These are phyloP conservation scores for Tulasnella sp. DNA, from an alignment of 768 basidiomycete species.

Conservation along the genomic window DNA sequence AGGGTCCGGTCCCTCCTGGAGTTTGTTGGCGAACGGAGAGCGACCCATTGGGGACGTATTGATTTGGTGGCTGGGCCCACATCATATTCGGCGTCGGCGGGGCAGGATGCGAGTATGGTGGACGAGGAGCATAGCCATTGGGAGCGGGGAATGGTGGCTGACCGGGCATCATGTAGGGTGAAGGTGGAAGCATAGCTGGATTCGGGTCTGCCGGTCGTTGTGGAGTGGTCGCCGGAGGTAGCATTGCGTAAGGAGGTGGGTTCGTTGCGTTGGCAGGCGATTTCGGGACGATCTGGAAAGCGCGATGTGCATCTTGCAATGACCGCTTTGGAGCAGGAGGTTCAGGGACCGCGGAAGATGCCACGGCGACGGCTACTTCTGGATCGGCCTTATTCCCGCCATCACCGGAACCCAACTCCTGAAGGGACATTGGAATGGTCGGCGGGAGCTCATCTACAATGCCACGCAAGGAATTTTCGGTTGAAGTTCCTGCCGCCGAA, in stretches of 20 bases:
- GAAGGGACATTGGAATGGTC: slow-evolving; percentile 67
- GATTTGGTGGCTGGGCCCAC: slow-evolving; percentile 8
- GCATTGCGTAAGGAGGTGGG: background rate
- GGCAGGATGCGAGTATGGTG: background rate
- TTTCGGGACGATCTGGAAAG: slow-evolving; percentile 79
- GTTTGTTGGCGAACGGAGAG: background rate
- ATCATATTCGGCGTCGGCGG: slow-evolving; percentile 13
- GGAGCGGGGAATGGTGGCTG: background rate
- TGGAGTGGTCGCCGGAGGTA: background rate
- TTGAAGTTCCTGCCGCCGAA: slow-evolving; percentile 52
- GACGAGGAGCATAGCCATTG: background rate
- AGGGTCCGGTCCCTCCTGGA: slow-evolving; percentile 1
- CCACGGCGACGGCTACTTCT: background rate
- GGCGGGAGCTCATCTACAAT: slow-evolving; percentile 79
- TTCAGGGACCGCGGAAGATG: background rate
- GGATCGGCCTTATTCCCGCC: slow-evolving; percentile 45
- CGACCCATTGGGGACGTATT: slow-evolving; percentile 2
- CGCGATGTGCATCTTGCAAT: slow-evolving; percentile 74
- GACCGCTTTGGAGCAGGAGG: slow-evolving; percentile 42
- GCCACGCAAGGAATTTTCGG: slow-evolving; percentile 76
- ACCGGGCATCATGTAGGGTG: background rate
- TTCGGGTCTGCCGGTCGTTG: background rate
- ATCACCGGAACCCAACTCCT: slow-evolving; percentile 83
- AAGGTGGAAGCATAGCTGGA: background rate
- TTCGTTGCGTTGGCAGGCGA: background rate